Conservation (phyloP, 352 stramenopile genomes). For the Globisporangium heterothallicum region DNA sequence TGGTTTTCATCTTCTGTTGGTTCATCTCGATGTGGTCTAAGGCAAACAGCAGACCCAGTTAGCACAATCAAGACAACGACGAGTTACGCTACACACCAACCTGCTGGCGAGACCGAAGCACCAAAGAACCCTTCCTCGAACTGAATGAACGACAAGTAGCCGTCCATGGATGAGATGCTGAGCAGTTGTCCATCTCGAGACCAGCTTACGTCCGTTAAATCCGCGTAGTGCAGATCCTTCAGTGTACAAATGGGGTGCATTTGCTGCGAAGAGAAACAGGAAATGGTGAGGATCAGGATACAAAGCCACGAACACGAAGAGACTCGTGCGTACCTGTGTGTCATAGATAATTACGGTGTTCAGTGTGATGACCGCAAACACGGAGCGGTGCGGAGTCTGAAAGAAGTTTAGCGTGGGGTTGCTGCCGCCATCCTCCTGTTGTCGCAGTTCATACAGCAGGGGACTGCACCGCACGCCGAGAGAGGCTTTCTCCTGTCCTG, state of each 20-base stretch:
- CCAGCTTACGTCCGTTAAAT: conserved; percentile 93
- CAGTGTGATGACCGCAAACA: conserved; percentile 94
- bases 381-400: conserved; percentile 66
- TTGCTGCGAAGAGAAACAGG: conserved; percentile 28
- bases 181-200: conserved; percentile 87
- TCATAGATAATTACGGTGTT: conserved; percentile 95
- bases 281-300: conserved; percentile 10
- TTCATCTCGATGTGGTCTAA: conserved; percentile 42
- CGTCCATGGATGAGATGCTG: conserved; percentile 93
- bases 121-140: conserved; percentile 89
- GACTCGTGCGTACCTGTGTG: conserved; percentile 69
- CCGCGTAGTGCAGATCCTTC: conserved; percentile 92
- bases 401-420: conserved; percentile 57
- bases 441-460: conserved; percentile 86
- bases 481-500: conserved; percentile 90
- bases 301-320: neutral
- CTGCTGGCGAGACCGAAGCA: conserved; percentile 15
- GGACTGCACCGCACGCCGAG: conserved; percentile 92
- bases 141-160: conserved; percentile 92
- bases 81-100: neutral
- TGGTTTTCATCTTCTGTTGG: conserved; percentile 39
- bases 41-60: neutral
- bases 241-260: conserved; percentile 83
- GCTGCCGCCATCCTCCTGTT: neutral
- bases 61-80: neutral